These are phyloP conservation scores for Carex scoparia DNA, from an alignment of 176 grass and related monocot species.

Conservation along the genomic window DNA sequence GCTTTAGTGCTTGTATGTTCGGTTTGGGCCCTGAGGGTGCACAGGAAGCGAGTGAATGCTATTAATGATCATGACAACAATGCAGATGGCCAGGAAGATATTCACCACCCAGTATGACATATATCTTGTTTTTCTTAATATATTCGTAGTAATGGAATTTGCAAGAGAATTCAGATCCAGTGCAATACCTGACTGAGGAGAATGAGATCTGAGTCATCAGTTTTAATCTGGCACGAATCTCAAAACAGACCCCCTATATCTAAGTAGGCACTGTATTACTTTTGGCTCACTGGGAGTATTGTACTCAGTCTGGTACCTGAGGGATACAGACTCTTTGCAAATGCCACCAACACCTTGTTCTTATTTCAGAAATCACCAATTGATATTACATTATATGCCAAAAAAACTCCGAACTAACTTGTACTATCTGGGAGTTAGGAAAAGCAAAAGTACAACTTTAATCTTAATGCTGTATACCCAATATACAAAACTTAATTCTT, in stretches of 20 bases:
- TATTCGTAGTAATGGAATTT: conserved; percentile 1
- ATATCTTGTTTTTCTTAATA: not conserved
- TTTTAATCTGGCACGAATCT: too few relatives aligned
- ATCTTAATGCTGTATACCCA: not conserved
- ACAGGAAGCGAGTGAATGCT: conserved; percentile 49
- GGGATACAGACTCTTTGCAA: not conserved
- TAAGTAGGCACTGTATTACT: too few relatives aligned
- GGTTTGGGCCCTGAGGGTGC: conserved; percentile 40
- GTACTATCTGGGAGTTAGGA: not conserved
- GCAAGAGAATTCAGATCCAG: not conserved
- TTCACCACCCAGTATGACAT: conserved; percentile 25
- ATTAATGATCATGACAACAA: conserved; percentile 23
- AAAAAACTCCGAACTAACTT: not conserved
- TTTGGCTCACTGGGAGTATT: too few relatives aligned
- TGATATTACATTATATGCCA: not conserved
- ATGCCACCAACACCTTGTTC: not conserved
- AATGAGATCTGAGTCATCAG: too few relatives aligned
- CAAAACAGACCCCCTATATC: too few relatives aligned
- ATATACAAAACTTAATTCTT: not conserved
- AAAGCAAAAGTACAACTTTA: not conserved
- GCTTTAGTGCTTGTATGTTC: conserved; percentile 45
- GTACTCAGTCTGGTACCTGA: too few relatives aligned
- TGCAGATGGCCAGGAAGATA: not conserved
- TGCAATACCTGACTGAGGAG: too few relatives aligned
- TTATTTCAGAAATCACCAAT: not conserved